A percentile compares a stretch with the other conserved stretches of the same genome.
Evolutionary conservation across 1,284 basidiomycete species (phyloP).

Genomic region (Tilletia walkeri): DNA sequence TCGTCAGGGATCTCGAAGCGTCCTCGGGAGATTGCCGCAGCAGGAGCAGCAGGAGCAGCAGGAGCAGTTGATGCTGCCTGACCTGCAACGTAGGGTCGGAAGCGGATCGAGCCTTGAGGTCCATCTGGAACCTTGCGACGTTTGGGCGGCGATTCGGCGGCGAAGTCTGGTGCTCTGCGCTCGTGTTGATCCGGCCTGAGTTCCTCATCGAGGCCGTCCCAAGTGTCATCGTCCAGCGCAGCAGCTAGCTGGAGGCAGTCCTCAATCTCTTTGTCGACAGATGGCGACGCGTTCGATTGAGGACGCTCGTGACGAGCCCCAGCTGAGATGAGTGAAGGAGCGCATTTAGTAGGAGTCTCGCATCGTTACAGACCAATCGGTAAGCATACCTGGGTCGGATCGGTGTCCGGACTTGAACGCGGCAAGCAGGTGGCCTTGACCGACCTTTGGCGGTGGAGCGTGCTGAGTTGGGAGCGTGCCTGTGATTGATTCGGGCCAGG

Average conservation of each 20-base stretch:
- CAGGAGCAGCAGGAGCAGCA: neutral
- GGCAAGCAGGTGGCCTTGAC: neutral
- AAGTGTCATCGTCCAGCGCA: neutral
- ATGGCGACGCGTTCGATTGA: neutral
- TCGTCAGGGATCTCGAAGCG: neutral
- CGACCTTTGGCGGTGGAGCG: neutral
- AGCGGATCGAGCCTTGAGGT: neutral
- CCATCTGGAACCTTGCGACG: neutral
- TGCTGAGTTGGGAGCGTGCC: neutral
- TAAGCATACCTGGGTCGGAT: neutral
- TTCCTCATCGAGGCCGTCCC: neutral
- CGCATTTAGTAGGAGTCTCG: neutral
- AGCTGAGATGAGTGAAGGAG: too few species aligned
- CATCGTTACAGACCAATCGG: too few species aligned
- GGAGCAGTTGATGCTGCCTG: neutral
- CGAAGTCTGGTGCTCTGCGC: neutral
- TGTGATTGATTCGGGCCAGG: neutral
- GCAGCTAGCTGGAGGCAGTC: constrained; percentile 4
- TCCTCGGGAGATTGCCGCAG: neutral
- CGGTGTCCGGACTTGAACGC: neutral
- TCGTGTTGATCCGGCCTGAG: neutral
- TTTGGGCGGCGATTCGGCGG: neutral
- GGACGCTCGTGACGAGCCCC: neutral
- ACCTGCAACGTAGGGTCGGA: neutral
- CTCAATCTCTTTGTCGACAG: neutral